Conservation (phyloP, 495 filamentous ascomycete genomes). For the Rusavskia elegans region DNA sequence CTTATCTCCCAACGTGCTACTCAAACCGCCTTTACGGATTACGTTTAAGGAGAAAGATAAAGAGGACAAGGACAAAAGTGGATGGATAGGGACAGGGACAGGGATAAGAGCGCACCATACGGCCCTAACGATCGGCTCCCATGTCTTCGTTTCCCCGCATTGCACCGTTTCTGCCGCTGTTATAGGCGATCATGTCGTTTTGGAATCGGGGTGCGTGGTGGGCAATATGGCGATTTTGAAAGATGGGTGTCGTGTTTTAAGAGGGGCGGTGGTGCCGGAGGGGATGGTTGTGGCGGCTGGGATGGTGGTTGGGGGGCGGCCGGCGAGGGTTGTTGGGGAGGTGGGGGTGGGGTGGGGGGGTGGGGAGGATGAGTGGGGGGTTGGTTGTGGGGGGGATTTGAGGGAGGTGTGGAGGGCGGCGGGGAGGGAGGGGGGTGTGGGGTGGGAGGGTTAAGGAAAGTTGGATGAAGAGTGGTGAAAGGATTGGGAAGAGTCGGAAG, state of each 20-base stretch:
- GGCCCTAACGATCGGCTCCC: constrained; percentile 80
- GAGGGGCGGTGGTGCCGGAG: constrained; percentile 63
- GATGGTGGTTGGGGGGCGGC: constrained; percentile 48
- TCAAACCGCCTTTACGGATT: constrained; percentile 53
- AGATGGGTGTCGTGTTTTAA: constrained; percentile 72
- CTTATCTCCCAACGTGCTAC: constrained; percentile 51
- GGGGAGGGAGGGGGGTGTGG: not conserved
- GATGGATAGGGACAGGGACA: no score
- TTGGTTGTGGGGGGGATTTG: not conserved
- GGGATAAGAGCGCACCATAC: no score
- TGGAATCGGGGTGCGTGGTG: constrained; percentile 57
- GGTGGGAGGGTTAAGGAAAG: no score
- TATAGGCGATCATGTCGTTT: constrained; percentile 67
- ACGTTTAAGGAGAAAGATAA: constrained; percentile 11
- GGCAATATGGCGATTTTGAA: constrained; percentile 81
- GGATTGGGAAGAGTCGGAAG: no score
- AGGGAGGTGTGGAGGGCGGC: constrained; percentile 1
- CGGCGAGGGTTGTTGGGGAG: constrained; percentile 25
- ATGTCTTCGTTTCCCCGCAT: constrained; percentile 68
- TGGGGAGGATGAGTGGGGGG: constrained; percentile 8
- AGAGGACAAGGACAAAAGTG: no score
- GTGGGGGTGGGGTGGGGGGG: constrained; percentile 13
- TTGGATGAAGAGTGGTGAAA: no score
- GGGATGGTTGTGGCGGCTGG: constrained; percentile 88
- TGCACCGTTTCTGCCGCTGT: constrained; percentile 64